Percentiles rank a stretch among this genome's conserved stretches.
Evolutionary conservation across 202 grass and related monocot species (phyloP).

Genomic region (Dendrocalamus latiflorus): DNA sequence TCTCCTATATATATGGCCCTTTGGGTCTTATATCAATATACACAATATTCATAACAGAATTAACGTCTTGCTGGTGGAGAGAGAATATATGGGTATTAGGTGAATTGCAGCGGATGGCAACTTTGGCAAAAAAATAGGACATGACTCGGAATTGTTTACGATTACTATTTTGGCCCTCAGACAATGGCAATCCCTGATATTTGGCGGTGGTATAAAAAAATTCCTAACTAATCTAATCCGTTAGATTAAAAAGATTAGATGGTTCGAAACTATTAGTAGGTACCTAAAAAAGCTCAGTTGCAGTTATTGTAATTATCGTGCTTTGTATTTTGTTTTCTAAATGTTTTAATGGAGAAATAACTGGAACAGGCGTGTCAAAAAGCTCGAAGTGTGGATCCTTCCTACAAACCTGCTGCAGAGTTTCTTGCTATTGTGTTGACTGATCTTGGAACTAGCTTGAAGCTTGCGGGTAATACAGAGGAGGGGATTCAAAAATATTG

Average conservation of each 20-base stretch:
- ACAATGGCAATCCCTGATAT: neutral
- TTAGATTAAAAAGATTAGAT: neutral
- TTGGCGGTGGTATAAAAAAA: neutral
- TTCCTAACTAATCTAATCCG: neutral
- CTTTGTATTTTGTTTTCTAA: neutral
- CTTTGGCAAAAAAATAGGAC: neutral
- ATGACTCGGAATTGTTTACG: neutral
- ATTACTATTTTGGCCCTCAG: neutral
- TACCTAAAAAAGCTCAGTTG: neutral
- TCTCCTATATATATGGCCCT: no score
- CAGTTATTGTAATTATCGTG: neutral
- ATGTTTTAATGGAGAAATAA: slow-evolving; percentile 21
- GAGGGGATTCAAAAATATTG: no score
- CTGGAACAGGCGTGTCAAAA: slow-evolving; percentile 78
- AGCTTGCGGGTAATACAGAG: slow-evolving; percentile 89
- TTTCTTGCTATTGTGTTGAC: slow-evolving; percentile 95
- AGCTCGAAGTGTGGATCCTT: slow-evolving; percentile 71
- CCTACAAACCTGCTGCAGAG: slow-evolving; percentile 83
- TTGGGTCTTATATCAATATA: no score
- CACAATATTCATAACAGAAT: no score
- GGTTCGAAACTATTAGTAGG: neutral
- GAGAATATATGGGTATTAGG: neutral
- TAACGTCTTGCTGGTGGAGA: neutral
- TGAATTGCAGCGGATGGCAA: neutral
- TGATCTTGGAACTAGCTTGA: slow-evolving; percentile 95